Evolutionary conservation across 768 basidiomycete species (phyloP), one percentile per base, ranked within the genome.

Genomic region (Calvatia gigantea): DNA sequence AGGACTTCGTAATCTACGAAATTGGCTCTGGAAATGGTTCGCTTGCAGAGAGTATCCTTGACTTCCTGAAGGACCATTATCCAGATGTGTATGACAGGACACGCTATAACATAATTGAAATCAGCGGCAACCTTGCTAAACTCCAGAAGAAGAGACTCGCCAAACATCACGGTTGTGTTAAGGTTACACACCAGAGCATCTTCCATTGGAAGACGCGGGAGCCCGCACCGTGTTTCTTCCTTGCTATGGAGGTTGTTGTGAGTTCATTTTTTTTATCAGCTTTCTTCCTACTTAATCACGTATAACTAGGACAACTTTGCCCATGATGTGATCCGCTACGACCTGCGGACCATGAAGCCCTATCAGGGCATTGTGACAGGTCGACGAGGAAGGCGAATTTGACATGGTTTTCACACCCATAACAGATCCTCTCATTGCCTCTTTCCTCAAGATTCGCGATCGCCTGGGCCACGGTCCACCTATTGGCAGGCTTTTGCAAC

Each of bases 1-100:
- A 97, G 71, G 94, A 97, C 69, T 86, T 98, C 61, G 83, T 91
- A 59, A 86, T 99, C 50, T 98, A 98, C 75, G 97, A 99, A 70
- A 89, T 99, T 62, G 97, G 97, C 32, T 97, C 94, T 2, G 97
- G 97, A 38, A 99, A 99, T 65, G 97, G 97, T 11, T 96, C 96
- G 1, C 79, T 99, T 54, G 95, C 96, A 28, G 73, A 82, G 70
- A 88, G 98, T 67, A 85, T 97, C 50, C 85, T 99, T 54, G 80
- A 91, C 67, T 91, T 84, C 64, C 70, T 99, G 28, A 83, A 78
- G 19, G 78, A 83, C 44, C 75, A 84, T 38, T 85, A 95, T 65
- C 94, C 94, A 0, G 93, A 94, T 35, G 93, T 98, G 3, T 98
- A 94, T 68, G 91, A 93, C 56, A 83, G 93, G 17, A 97, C 94